Conservation (phyloP, 1,284 basidiomycete genomes). For the Irpex lacteus region DNA sequence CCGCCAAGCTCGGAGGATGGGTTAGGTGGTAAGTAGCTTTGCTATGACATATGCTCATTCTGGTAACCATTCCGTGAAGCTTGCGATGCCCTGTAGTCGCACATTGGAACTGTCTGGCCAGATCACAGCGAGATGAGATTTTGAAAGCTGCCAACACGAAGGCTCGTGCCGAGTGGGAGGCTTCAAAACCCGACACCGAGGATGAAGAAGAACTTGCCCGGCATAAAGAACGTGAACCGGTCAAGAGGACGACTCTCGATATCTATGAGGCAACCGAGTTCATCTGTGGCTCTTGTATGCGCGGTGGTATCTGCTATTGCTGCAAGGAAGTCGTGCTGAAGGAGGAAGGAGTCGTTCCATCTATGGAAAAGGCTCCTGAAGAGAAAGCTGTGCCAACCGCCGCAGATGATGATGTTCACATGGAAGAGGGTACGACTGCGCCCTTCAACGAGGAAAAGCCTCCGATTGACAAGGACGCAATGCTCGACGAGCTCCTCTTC, state of each 20-base stretch:
- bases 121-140: slow-evolving; percentile 69
- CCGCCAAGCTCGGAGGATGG: slow-evolving; percentile 75
- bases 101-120: slow-evolving; percentile 80
- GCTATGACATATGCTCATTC: neutral
- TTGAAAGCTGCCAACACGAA: slow-evolving; percentile 56
- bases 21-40: slow-evolving; percentile 67
- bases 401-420: slow-evolving; percentile 16
- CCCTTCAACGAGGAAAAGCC: neutral
- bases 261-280: slow-evolving; percentile 72
- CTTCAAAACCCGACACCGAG: slow-evolving; percentile 18
- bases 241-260: slow-evolving; percentile 43
- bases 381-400: neutral
- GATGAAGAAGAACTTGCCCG: slow-evolving; percentile 5
- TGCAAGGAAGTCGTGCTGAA: slow-evolving; percentile 61
- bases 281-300: slow-evolving; percentile 73
- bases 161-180: slow-evolving; percentile 42
- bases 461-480: neutral
- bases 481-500: slow-evolving; percentile 55
- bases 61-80: slow-evolving; percentile 32
- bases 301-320: slow-evolving; percentile 74
- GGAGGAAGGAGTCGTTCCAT: slow-evolving; percentile 32
- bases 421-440: slow-evolving; percentile 18
- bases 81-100: slow-evolving; percentile 73
- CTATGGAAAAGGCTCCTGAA: neutral
- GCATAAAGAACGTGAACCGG: slow-evolving; percentile 24